phyloP scores from a whole-genome alignment of 306 rosid genomes.

The Cercis canadensis region DNA sequence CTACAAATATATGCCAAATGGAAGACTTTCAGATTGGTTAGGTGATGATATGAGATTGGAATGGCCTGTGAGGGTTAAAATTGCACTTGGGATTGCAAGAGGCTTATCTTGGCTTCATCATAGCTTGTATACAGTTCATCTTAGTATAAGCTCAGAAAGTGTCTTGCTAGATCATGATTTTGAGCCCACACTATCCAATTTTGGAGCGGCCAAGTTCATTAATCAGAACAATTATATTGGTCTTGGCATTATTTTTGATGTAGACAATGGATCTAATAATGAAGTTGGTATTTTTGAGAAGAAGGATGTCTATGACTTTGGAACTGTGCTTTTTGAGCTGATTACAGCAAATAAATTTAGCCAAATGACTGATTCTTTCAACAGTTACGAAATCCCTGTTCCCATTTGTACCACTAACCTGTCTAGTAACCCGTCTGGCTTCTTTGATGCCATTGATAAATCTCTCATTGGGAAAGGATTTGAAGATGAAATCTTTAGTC shows the following conservation, averaged over 20 bases:
- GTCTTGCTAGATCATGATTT: constrained; percentile 41
- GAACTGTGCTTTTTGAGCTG: constrained; percentile 47
- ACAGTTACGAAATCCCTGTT: no score
- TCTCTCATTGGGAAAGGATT: constrained; percentile 33
- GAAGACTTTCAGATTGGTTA: constrained; percentile 49
- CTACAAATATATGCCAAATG: constrained; percentile 38
- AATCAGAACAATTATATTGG: neutral
- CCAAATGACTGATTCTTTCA: neutral
- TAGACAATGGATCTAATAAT: no score
- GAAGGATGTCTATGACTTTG: constrained; percentile 53
- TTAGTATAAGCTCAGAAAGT: constrained; percentile 23
- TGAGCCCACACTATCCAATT: constrained; percentile 51
- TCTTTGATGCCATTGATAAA: constrained; percentile 31
- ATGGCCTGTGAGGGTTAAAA: constrained; percentile 32
- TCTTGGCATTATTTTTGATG: no score
- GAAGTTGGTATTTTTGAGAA: constrained; percentile 11
- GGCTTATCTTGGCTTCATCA: constrained; percentile 52
- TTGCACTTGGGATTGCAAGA: constrained; percentile 51
- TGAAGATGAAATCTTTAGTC: constrained; percentile 31
- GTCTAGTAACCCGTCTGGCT: neutral
- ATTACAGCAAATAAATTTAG: constrained; percentile 30
- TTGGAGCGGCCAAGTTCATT: constrained; percentile 29
- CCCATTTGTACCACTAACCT: neutral
- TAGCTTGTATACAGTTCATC: constrained; percentile 27
- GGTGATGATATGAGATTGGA: constrained; percentile 4